Conservation (phyloP, 1,284 basidiomycete genomes). For the Leccinum angustisporum region DNA sequence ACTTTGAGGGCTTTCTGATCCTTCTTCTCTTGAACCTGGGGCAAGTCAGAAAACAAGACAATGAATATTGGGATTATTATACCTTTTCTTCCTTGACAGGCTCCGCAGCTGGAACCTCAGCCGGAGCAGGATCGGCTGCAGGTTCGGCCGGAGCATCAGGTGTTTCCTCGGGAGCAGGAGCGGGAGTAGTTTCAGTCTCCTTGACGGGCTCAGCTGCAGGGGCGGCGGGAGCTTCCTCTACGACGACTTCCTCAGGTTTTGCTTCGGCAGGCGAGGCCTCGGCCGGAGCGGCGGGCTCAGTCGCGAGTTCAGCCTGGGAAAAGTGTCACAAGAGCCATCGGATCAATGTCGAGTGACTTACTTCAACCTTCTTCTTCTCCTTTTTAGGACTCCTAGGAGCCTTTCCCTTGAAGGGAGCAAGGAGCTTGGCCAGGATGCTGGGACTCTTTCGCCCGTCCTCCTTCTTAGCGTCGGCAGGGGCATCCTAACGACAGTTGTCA, state of each 20-base stretch:
- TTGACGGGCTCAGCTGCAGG: conserved; percentile 51
- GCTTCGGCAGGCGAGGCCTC: conserved; percentile 39
- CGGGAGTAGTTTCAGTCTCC: conserved; percentile 39
- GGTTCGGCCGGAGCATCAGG: conserved; percentile 36
- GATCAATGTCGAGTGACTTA: conserved; percentile 23
- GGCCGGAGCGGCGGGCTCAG: conserved; percentile 33
- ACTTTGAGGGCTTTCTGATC: conserved; percentile 56
- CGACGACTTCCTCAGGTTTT: conserved; percentile 36
- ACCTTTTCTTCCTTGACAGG: conserved; percentile 67
- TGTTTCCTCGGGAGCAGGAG: conserved; percentile 30
- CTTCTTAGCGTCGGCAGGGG: conserved; percentile 57
- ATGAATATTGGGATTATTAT: conserved; percentile 1
- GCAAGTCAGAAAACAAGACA: conserved; percentile 1
- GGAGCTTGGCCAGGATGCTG: conserved; percentile 65
- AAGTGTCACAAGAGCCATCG: conserved; percentile 2
- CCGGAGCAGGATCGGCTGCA: conserved; percentile 28
- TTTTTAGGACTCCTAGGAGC: conserved; percentile 48
- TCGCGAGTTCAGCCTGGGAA: conserved; percentile 15
- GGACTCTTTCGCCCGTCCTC: conserved; percentile 78
- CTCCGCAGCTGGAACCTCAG: conserved; percentile 39
- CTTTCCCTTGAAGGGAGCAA: conserved; percentile 69
- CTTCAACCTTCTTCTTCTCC: conserved; percentile 78
- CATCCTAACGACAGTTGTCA: conserved; percentile 29
- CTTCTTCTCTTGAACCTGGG: conserved; percentile 47
- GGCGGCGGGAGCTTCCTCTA: conserved; percentile 35